Evolutionary conservation across 2,329 filamentous ascomycete species (phyloP), one percentile per base, ranked within the genome.

Genomic region (Tricladium varicosporioides): DNA sequence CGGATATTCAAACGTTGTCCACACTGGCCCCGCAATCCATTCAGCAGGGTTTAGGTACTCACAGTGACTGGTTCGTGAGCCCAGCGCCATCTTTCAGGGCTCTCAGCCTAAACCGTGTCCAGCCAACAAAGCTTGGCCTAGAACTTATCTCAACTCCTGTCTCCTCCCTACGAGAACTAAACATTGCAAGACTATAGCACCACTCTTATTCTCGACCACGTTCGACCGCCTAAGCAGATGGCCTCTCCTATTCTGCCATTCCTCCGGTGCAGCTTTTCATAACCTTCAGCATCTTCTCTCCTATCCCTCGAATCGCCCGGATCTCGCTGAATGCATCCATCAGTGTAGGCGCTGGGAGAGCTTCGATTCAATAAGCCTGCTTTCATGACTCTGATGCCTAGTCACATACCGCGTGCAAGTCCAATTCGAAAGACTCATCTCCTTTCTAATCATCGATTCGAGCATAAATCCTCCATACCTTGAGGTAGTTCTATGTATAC

Each of bases 311-410:
- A 27, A 27, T 53, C 63, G 57, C 62, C 57, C 62, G 62, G 62
- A 62, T 51, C 53, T 57, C 62, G 63, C 63, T 56, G 60, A 56
- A 63, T 62, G 57, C 60, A 47, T 57, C 59, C 51, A n/a, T 36
- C 50, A 52, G 54, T 54, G 40, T 62, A 56, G 59, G 60, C 62
- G 63, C 60, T 53, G 51, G 58, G 49, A 58, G 49, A 40, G 36
- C 36, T 40, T 40, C 36, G 36, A 40, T 40, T n/a, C 36, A 27
- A 27, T 27, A 27, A 27, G 22, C 22, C 22, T 4, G 22, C 22
- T 27, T 27, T 27, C 22, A 27, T 27, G 22, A 27, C 50, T n/a
- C 32, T 15, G 51, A 15, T 22, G 40, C 15, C 1, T 11, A 19
- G n/a, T 14, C 19, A 31, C 33, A 40, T 14, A 27, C 44, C 32